Evolutionary conservation across 805 yeast species (phyloP).

Genomic region (Cyberlindnera subsufficiens): DNA sequence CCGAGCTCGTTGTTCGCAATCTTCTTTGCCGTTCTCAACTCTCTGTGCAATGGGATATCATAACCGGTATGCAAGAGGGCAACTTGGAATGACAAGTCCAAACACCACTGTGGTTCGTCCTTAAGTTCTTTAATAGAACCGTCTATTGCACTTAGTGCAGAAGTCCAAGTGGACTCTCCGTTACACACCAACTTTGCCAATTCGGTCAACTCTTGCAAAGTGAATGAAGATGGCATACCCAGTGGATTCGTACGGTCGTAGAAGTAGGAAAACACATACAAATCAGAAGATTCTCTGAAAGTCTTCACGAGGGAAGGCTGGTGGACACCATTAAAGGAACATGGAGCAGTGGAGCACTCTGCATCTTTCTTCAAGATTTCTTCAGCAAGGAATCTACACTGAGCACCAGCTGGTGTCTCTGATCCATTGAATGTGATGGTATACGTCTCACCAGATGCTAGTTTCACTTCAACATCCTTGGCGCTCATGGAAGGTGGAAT

Average conservation of each 20-base stretch:
- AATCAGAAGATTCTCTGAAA: conserved; percentile 66
- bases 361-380: conserved; percentile 75
- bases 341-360: conserved; percentile 69
- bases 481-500: conserved; percentile 70
- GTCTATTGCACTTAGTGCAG: conserved; percentile 56
- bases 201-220: conserved; percentile 76
- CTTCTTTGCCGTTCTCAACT: conserved; percentile 86
- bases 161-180: conserved; percentile 73
- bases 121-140: conserved; percentile 61
- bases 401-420: conserved; percentile 58
- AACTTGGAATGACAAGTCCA: conserved; percentile 85
- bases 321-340: conserved; percentile 95
- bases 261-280: conserved; percentile 90
- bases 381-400: conserved; percentile 85
- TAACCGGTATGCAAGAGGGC: conserved; percentile 93
- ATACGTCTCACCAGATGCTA: conserved; percentile 41
- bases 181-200: conserved; percentile 80
- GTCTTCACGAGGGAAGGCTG: conserved; percentile 86
- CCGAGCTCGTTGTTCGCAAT: conserved; percentile 89
- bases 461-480: conserved; percentile 54
- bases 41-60: conserved; percentile 86
- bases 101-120: conserved; percentile 90
- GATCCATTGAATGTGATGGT: conserved; percentile 65
- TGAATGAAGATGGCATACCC: conserved; percentile 90
- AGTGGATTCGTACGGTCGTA: conserved; percentile 92